Evolutionary conservation across 306 rosid species (phyloP).

Genomic region (Acacia crassicarpa): DNA sequence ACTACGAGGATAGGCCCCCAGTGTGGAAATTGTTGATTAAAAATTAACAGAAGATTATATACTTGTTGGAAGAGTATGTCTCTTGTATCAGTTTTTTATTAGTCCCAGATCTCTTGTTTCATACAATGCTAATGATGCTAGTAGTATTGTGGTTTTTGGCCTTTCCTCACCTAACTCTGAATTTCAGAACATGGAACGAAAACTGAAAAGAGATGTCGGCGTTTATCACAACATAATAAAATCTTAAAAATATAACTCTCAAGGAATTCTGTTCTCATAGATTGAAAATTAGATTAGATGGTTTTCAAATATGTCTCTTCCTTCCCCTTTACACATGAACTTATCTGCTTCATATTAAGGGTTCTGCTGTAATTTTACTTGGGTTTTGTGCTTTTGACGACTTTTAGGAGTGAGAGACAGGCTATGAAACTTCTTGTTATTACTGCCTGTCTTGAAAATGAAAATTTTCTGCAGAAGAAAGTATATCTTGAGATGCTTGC

Average conservation of each 20-base stretch:
- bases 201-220: not conserved
- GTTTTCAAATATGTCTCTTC: constrained; percentile 8
- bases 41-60: constrained; percentile 79
- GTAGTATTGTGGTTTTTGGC: not conserved
- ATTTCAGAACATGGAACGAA: not conserved
- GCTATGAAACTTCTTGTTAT: constrained; percentile 90
- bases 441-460: constrained; percentile 83
- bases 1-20: constrained; percentile 84
- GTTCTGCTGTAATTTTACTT: constrained; percentile 15
- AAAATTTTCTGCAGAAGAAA: constrained; percentile 88
- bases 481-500: constrained; percentile 78
- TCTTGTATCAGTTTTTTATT: constrained; percentile 16
- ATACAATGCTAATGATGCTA: not conserved
- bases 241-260: not conserved
- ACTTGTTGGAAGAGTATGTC: constrained; percentile 68
- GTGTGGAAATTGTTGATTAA: constrained; percentile 73
- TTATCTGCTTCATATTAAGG: not conserved
- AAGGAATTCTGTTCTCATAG: not conserved
- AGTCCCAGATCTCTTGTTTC: not conserved
- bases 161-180: not conserved
- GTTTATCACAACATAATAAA: not conserved
- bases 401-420: constrained; percentile 75
- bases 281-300: not conserved
- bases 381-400: constrained; percentile 27
- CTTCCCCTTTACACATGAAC: not conserved